A percentile compares a stretch with the other conserved stretches of the same genome.
Conservation (phyloP, 345 rosid genomes). For the Lumnitzera racemosa region DNA sequence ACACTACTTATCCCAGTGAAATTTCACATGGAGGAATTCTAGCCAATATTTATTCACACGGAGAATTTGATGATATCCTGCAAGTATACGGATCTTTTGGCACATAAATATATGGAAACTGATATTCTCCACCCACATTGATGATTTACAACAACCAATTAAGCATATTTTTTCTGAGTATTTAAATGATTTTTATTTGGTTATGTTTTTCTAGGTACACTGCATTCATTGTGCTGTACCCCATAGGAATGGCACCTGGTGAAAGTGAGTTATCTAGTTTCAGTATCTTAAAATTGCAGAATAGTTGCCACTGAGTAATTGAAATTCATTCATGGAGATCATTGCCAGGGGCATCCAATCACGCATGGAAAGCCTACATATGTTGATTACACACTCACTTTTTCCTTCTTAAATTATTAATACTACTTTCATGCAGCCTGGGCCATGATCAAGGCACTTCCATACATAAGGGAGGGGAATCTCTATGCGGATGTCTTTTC, state of each 20-base stretch:
- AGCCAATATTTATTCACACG: too few species aligned
- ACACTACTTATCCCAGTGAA: neutral
- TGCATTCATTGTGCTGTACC: slow-evolving; percentile 59
- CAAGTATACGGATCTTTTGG: too few species aligned
- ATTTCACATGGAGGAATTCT: neutral
- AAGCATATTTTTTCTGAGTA: too few species aligned
- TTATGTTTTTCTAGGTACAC: slow-evolving; percentile 51
- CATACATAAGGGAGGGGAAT: slow-evolving; percentile 44
- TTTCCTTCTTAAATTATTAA: slow-evolving; percentile 1
- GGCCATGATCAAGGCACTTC: slow-evolving; percentile 75
- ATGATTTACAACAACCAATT: too few species aligned
- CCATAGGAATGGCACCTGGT: slow-evolving; percentile 54
- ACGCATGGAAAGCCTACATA: neutral
- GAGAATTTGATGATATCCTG: too few species aligned
- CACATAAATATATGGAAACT: too few species aligned
- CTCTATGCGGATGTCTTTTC: slow-evolving; percentile 46
- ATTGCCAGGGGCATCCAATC: too few species aligned
- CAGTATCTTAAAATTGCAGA: too few species aligned
- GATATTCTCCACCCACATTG: too few species aligned
- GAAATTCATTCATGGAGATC: too few species aligned
- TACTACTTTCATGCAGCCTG: slow-evolving; percentile 38
- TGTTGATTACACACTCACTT: neutral
- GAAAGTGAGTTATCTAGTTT: slow-evolving; percentile 55
- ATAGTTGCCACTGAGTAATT: too few species aligned
- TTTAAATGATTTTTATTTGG: neutral